Conservation (phyloP, 2,329 filamentous ascomycete genomes). For the Pestalotiopsis sp. region DNA sequence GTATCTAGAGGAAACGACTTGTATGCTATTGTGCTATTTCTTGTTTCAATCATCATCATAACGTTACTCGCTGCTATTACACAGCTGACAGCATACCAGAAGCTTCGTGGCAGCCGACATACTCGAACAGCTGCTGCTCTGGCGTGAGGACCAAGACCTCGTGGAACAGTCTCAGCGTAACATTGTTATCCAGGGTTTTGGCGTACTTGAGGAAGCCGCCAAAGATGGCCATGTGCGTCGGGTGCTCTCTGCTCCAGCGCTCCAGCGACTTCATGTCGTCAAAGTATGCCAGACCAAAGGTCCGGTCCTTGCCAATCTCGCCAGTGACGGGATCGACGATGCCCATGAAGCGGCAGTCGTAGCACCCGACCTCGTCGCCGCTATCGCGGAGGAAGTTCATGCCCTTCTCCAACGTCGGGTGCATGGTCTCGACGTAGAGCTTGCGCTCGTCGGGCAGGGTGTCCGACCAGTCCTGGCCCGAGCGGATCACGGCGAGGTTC, state of each 20-base stretch:
- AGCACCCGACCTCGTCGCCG: slow-evolving; percentile 44
- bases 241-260: slow-evolving; percentile 39
- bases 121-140: slow-evolving; percentile 44
- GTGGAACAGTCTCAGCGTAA: slow-evolving; percentile 40
- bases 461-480: slow-evolving; percentile 46
- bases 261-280: slow-evolving; percentile 41
- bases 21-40: background rate
- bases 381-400: slow-evolving; percentile 46
- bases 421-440: slow-evolving; percentile 46
- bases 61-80: background rate
- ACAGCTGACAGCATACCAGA: slow-evolving; percentile 31
- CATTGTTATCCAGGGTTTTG: slow-evolving; percentile 34
- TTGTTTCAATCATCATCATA: background rate
- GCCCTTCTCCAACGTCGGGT: slow-evolving; percentile 41
- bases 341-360: slow-evolving; percentile 44
- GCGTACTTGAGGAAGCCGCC: slow-evolving; percentile 40
- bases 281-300: slow-evolving; percentile 44
- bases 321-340: slow-evolving; percentile 31
- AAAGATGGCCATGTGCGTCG: slow-evolving; percentile 42
- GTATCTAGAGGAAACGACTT: background rate
- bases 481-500: slow-evolving; percentile 45
- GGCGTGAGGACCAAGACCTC: slow-evolving; percentile 40
- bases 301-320: slow-evolving; percentile 31
- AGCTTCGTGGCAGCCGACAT: slow-evolving; percentile 38
- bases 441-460: slow-evolving; percentile 40